Conservation (phyloP, 2,329 filamentous ascomycete genomes). For the Colletotrichum zoysiae region DNA sequence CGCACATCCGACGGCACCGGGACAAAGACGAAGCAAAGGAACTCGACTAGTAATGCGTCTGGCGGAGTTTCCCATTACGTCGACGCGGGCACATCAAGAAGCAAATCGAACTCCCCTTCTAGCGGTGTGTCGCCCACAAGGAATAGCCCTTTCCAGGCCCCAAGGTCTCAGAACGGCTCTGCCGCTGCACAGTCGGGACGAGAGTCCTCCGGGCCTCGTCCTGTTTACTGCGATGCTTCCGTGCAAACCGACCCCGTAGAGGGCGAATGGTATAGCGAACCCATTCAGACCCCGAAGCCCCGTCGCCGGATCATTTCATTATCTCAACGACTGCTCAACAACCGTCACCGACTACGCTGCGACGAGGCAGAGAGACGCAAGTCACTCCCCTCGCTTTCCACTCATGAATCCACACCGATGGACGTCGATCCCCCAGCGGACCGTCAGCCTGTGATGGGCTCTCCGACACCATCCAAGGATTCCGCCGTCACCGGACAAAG, state of each 20-base stretch:
- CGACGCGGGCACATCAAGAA: slow-evolving; percentile 66
- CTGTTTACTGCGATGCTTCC: slow-evolving; percentile 63
- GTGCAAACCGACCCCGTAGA: slow-evolving; percentile 69
- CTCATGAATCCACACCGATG: slow-evolving; percentile 51
- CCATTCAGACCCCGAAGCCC: slow-evolving; percentile 51
- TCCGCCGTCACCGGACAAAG: slow-evolving; percentile 35
- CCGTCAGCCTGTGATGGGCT: slow-evolving; percentile 44
- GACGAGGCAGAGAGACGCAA: slow-evolving; percentile 56
- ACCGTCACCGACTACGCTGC: slow-evolving; percentile 57
- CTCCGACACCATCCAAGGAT: slow-evolving; percentile 38
- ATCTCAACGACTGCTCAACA: slow-evolving; percentile 65
- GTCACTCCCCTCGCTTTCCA: slow-evolving; percentile 46
- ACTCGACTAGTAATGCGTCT: slow-evolving; percentile 42
- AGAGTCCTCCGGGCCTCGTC: slow-evolving; percentile 54
- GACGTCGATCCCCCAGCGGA: slow-evolving; percentile 56
- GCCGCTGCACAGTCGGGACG: slow-evolving; percentile 51
- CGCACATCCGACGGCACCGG: slow-evolving; percentile 67
- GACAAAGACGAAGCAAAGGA: slow-evolving; percentile 47
- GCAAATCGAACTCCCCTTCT: slow-evolving; percentile 66
- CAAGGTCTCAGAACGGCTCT: slow-evolving; percentile 49
- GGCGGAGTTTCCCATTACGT: slow-evolving; percentile 56
- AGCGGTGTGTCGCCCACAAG: slow-evolving; percentile 57
- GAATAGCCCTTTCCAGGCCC: slow-evolving; percentile 46
- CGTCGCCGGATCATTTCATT: slow-evolving; percentile 66
- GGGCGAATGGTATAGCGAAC: slow-evolving; percentile 65